Percentiles rank a stretch among this genome's conserved stretches.
Conservation (phyloP, 371 early-diverging fungal genomes). For the Sporodiniella umbellata region DNA sequence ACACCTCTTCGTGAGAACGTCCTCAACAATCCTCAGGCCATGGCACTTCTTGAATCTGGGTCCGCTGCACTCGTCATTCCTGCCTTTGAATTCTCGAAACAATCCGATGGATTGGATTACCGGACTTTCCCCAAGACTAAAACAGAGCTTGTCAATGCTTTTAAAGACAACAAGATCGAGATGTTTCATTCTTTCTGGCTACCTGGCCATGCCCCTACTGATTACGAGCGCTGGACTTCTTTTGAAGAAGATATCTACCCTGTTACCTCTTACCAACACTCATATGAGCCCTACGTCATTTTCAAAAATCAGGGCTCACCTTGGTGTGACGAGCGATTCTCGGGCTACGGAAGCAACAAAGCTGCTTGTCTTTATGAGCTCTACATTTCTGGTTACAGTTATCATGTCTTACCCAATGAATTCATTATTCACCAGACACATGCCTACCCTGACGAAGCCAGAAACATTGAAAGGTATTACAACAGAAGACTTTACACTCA, state of each 20-base stretch:
- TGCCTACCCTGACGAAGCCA: conserved; percentile 53
- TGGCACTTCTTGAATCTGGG: conserved; percentile 33
- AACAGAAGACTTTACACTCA: conserved; percentile 53
- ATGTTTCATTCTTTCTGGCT: conserved; percentile 58
- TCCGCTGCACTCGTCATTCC: conserved; percentile 53
- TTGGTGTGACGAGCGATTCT: conserved; percentile 66
- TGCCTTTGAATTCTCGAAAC: conserved; percentile 56
- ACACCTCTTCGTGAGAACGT: conserved; percentile 48
- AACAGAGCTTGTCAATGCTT: conserved; percentile 24
- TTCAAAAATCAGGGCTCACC: conserved; percentile 48
- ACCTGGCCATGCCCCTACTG: conserved; percentile 56
- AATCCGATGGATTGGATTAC: conserved; percentile 50
- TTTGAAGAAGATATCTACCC: conserved; percentile 32
- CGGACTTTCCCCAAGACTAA: conserved; percentile 50
- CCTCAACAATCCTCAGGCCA: conserved; percentile 30
- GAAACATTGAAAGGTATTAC: conserved; percentile 58
- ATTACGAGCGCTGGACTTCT: conserved; percentile 49
- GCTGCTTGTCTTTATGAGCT: conserved; percentile 65
- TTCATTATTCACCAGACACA: conserved; percentile 64
- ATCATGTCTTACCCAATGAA: conserved; percentile 55
- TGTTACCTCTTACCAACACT: conserved; percentile 52
- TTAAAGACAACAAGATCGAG: conserved; percentile 35
- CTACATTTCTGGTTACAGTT: conserved; percentile 59
- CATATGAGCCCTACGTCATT: conserved; percentile 63
- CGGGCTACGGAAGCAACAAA: conserved; percentile 67